Conservation (phyloP, 805 yeast genomes). For the Isabelozyma gotoi region DNA sequence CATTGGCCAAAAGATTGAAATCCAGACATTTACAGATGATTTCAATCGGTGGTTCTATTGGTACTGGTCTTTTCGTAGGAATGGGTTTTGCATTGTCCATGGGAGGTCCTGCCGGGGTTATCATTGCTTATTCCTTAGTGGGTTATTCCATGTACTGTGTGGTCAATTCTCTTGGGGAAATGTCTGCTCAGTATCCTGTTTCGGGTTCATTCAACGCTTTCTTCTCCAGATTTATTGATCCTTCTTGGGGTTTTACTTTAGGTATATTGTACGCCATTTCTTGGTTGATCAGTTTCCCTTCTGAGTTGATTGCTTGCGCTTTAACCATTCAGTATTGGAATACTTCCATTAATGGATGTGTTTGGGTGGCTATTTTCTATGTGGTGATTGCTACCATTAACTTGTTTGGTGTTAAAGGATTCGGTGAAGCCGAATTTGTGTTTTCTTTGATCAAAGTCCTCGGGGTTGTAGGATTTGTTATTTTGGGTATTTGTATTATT, state of each 20-base stretch:
- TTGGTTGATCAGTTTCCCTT: slow-evolving; percentile 38
- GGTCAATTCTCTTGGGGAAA: slow-evolving; percentile 65
- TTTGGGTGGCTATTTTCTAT: slow-evolving; percentile 37
- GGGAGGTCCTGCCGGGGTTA: slow-evolving; percentile 40
- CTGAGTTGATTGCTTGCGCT: slow-evolving; percentile 39
- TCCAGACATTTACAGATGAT: slow-evolving; percentile 59
- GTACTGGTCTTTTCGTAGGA: slow-evolving; percentile 58
- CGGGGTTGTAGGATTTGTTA: slow-evolving; percentile 37
- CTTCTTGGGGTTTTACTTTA: slow-evolving; percentile 41
- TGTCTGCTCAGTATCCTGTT: slow-evolving; percentile 49
- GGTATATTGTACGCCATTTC: slow-evolving; percentile 40
- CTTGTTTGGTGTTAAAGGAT: slow-evolving; percentile 37
- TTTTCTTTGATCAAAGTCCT: slow-evolving; percentile 31
- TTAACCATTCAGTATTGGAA: slow-evolving; percentile 38
- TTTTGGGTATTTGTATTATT: slow-evolving; percentile 33
- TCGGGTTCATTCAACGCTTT: slow-evolving; percentile 41
- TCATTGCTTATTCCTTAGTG: slow-evolving; percentile 57
- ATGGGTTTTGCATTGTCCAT: slow-evolving; percentile 41
- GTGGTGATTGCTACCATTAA: slow-evolving; percentile 27
- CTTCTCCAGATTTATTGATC: slow-evolving; percentile 36
- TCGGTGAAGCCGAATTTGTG: slow-evolving; percentile 36
- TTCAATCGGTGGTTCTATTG: slow-evolving; percentile 71
- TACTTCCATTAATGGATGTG: slow-evolving; percentile 31
- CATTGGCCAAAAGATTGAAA: slow-evolving; percentile 42
- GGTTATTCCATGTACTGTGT: slow-evolving; percentile 59